Evolutionary conservation across 2,329 filamentous ascomycete species (phyloP).

Genomic region (Pseudopithomyces chartarum): DNA sequence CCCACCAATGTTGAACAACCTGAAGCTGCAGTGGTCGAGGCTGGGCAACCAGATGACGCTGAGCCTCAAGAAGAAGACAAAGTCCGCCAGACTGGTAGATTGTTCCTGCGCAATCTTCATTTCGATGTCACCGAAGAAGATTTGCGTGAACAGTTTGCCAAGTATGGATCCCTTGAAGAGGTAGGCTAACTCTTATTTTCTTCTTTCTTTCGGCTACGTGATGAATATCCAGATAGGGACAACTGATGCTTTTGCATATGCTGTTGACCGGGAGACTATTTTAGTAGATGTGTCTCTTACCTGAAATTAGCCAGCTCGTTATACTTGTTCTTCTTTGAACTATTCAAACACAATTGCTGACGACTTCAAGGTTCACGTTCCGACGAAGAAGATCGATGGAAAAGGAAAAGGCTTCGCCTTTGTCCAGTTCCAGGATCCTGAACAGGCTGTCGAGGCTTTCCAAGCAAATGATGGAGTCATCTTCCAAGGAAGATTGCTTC

Average conservation of each 20-base stretch:
- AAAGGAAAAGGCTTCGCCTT: conserved; percentile 89
- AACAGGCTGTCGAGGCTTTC: conserved; percentile 78
- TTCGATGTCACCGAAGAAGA: conserved; percentile 81
- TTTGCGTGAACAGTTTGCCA: conserved; percentile 71
- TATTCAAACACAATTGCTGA: conserved; percentile 10
- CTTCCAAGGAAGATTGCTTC: conserved; percentile 90
- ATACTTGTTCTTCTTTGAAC: background rate
- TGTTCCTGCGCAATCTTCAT: conserved; percentile 88
- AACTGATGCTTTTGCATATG: conserved; percentile 95
- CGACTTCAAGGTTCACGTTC: conserved; percentile 76
- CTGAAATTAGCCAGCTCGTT: conserved; percentile 61
- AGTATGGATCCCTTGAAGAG: conserved; percentile 81
- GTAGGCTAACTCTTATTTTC: conserved; percentile 62
- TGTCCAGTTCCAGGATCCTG: conserved; percentile 75
- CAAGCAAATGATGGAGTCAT: conserved; percentile 78
- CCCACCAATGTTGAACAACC: background rate
- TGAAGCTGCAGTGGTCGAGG: conserved; percentile 12
- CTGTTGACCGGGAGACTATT: conserved; percentile 94
- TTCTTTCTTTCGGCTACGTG: conserved; percentile 56
- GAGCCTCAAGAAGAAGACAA: conserved; percentile 58
- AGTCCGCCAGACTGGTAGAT: conserved; percentile 73
- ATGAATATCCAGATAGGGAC: conserved; percentile 99
- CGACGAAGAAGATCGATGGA: conserved; percentile 71
- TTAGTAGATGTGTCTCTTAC: conserved; percentile 99
- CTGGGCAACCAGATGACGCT: conserved; percentile 43